A percentile compares a stretch with the other conserved stretches of the same genome.
Conservation (phyloP, 371 early-diverging fungal genomes). For the Mucor indicus region DNA sequence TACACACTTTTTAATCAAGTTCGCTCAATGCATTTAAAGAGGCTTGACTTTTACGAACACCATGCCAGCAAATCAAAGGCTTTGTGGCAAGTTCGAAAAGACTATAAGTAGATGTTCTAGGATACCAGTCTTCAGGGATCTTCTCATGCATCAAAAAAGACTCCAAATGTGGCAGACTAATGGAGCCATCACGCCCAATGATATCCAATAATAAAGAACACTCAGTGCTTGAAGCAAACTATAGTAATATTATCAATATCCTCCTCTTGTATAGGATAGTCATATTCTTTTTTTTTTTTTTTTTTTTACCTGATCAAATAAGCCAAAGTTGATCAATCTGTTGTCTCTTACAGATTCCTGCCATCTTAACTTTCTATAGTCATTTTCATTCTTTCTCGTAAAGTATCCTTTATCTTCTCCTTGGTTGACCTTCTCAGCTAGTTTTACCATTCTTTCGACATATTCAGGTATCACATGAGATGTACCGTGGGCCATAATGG, state of each 20-base stretch:
- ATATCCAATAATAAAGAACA: constrained; percentile 26
- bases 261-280: background rate
- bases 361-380: constrained; percentile 24
- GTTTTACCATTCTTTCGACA: constrained; percentile 12
- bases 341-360: constrained; percentile 24
- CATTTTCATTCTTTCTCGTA: constrained; percentile 18
- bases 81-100: background rate
- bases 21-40: constrained; percentile 11
- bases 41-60: constrained; percentile 13
- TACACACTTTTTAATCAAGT: constrained; percentile 1
- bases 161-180: constrained; percentile 22
- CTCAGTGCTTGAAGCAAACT: constrained; percentile 27
- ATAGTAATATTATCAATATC: too few relatives aligned
- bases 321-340: constrained; percentile 6
- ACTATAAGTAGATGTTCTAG: constrained; percentile 5
- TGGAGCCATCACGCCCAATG: constrained; percentile 23
- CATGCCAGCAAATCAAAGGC: constrained; percentile 12
- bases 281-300: too few relatives aligned
- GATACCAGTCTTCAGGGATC: constrained; percentile 37
- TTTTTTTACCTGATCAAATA: constrained; percentile 25
- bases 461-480: constrained; percentile 7
- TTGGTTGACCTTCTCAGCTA: constrained; percentile 1
- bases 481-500: constrained; percentile 7
- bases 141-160: constrained; percentile 29
- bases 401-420: constrained; percentile 2